Percentiles rank a stretch among this genome's conserved stretches.
These are phyloP conservation scores for Elsinoe fawcettii DNA, from an alignment of 2,329 filamentous ascomycete species.

Conservation along the genomic window DNA sequence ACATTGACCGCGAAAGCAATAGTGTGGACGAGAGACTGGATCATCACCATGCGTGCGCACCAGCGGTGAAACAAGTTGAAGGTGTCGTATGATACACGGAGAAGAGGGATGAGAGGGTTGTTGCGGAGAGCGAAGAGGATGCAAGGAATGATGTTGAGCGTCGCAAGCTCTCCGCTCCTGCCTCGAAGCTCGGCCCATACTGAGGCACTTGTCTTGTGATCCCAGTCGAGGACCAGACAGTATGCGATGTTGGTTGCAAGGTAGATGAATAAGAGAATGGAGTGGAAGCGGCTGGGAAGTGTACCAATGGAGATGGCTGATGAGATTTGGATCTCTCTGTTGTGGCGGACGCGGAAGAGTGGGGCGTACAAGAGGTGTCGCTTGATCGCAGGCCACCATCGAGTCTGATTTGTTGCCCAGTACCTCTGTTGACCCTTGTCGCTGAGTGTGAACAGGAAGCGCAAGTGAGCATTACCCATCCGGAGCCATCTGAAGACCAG, in stretches of 20 bases:
- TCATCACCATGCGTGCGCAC: conserved; percentile 66
- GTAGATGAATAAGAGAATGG: conserved; percentile 60
- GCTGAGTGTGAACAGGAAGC: conserved; percentile 39
- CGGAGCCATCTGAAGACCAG: conserved; percentile 36
- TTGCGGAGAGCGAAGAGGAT: conserved; percentile 85
- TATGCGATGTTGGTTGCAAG: conserved; percentile 69
- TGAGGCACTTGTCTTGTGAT: conserved; percentile 39
- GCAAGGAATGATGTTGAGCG: conserved; percentile 87
- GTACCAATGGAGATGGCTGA: conserved; percentile 65
- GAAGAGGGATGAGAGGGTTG: conserved; percentile 75
- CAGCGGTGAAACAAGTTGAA: conserved; percentile 87
- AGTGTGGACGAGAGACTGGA: conserved; percentile 64
- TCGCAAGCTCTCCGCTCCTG: conserved; percentile 71
- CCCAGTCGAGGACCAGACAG: conserved; percentile 60
- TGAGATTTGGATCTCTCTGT: conserved; percentile 62
- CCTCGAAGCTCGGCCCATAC: conserved; percentile 77
- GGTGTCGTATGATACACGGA: conserved; percentile 89
- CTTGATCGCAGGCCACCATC: conserved; percentile 51
- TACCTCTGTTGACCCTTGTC: conserved; percentile 36
- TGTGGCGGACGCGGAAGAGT: conserved; percentile 66
- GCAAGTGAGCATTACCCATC: conserved; percentile 38
- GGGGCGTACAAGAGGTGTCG: conserved; percentile 63
- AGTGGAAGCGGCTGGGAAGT: conserved; percentile 70
- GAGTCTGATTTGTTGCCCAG: conserved; percentile 39
- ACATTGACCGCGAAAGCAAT: conserved; percentile 65